phyloP scores from a whole-genome alignment of 345 rosid genomes.

The Anacardium occidentale region DNA sequence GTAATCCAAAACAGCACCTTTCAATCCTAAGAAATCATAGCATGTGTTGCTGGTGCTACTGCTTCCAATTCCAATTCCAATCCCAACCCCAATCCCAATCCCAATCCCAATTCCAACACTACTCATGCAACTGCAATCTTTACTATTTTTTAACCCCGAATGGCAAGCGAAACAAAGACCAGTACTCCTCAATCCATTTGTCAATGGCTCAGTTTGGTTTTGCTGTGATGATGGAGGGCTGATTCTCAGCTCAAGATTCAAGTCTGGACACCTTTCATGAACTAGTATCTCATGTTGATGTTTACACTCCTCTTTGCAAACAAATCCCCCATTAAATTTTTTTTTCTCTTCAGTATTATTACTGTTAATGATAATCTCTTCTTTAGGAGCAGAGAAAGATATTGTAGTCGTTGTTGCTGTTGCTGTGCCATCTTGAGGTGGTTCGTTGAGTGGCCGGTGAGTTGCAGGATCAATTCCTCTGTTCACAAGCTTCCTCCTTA shows the following conservation, averaged over 20 bases:
- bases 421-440: constrained; percentile 17
- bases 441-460: constrained; percentile 51
- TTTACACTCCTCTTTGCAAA: constrained; percentile 30
- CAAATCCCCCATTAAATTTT: constrained; percentile 19
- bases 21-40: constrained; percentile 81
- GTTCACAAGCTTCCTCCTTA: constrained; percentile 60
- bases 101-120: constrained; percentile 22
- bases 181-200: constrained; percentile 25
- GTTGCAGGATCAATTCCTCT: constrained; percentile 70
- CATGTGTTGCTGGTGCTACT: constrained; percentile 34
- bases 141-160: constrained; percentile 53
- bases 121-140: constrained; percentile 47
- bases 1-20: constrained; percentile 60
- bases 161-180: constrained; percentile 47
- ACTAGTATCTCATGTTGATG: constrained; percentile 14
- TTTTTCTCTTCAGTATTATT: constrained; percentile 7
- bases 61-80: constrained; percentile 25
- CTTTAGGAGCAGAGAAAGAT: constrained; percentile 32
- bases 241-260: constrained; percentile 86
- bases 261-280: constrained; percentile 57
- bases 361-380: constrained; percentile 5
- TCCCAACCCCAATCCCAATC: too few relatives aligned
- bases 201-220: constrained; percentile 24
- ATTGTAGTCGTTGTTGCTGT: constrained; percentile 25
- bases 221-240: constrained; percentile 65